phyloP scores from a whole-genome alignment of 305 asterid species.

The Lippia alba region DNA sequence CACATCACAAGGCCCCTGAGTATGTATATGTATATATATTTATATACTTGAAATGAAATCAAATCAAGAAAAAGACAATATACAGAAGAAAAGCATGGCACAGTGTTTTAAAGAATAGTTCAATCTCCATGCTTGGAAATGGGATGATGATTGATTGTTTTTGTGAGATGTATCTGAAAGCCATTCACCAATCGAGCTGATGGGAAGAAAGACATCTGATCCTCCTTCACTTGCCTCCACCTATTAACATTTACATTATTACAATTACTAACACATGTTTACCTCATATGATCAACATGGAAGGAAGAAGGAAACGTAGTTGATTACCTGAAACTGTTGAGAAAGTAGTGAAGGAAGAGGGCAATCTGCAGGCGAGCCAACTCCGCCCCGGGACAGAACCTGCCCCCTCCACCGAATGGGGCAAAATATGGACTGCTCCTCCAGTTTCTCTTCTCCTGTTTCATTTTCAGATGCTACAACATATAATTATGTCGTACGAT shows the following conservation, averaged over 20 bases:
- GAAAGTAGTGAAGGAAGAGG: constrained; percentile 76
- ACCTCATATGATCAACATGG: neutral
- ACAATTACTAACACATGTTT: too few relatives aligned
- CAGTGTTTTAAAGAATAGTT: neutral
- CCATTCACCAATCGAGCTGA: constrained; percentile 93
- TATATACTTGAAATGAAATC: constrained; percentile 14
- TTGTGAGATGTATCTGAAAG: constrained; percentile 68
- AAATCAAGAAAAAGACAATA: constrained; percentile 3
- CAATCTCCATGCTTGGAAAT: neutral
- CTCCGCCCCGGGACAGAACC: constrained; percentile 97
- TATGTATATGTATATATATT: neutral
- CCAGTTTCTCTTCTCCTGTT: constrained; percentile 89
- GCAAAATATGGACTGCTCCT: constrained; percentile 72
- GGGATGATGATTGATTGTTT: constrained; percentile 25
- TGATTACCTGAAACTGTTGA: constrained; percentile 65
- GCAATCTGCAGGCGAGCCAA: constrained; percentile 93
- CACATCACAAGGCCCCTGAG: constrained; percentile 1
- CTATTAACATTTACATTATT: constrained; percentile 32
- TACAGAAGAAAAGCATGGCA: constrained; percentile 33
- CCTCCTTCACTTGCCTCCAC: constrained; percentile 89
- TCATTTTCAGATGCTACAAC: constrained; percentile 7
- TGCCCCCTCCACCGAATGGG: constrained; percentile 91
- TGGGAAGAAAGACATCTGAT: constrained; percentile 85
- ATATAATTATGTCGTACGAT: too few relatives aligned
- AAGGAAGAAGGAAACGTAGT: too few relatives aligned